Base-by-base conservation (phyloP, 177 flowering plant genomes). In the Vitis hybrid region DNA sequence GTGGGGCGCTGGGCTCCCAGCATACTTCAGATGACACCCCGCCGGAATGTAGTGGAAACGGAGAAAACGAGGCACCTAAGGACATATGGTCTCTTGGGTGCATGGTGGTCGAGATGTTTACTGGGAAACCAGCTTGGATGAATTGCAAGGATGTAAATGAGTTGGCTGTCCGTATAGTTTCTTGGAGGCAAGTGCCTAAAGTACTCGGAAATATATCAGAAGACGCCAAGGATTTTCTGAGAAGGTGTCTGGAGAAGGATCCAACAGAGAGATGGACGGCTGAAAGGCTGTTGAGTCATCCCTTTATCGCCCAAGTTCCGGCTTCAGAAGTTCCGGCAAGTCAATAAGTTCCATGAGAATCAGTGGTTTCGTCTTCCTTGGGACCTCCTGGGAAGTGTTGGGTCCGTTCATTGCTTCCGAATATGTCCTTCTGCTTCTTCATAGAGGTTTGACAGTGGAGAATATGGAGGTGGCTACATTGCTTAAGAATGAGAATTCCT, bases 261-360 rank as follows among this genome's bases (percentile, higher is more conserved):
- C 81, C 82, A 0, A 60, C 13, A 1, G 46, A 75, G 68, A 79
- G 89, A 71, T 84, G 82, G 87, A 82, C 84, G 51, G 83, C 80
- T 27, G 71, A 72, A 70, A 77, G 70, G 82, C 78, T 86, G 2
- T 52, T 86, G 62, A 52, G 72, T 18, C 89, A 86, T 50, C 82
- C 85, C 27, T 27, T 27, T 27, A 27, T 27, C 4, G 0, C 27
- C 27, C 27, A 27, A 27, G 27, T 27, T 27, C 27, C 27, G 3
- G 4, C 27, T 27, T 27, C 27, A 27, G 27, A 27, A 27, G 27
- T 27, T 27, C 27, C 27, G 27, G 27, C 27, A 27, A 27, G 27
- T 27, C 27, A 27, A 27, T 27, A 27, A 27, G 27, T 27, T 27
- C 27, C 27, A 24, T 27, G 27, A 27, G 27, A 27, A 27, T 27